These are phyloP conservation scores for Naganishia randhawae DNA, from an alignment of 768 basidiomycete species.

Conservation along the genomic window DNA sequence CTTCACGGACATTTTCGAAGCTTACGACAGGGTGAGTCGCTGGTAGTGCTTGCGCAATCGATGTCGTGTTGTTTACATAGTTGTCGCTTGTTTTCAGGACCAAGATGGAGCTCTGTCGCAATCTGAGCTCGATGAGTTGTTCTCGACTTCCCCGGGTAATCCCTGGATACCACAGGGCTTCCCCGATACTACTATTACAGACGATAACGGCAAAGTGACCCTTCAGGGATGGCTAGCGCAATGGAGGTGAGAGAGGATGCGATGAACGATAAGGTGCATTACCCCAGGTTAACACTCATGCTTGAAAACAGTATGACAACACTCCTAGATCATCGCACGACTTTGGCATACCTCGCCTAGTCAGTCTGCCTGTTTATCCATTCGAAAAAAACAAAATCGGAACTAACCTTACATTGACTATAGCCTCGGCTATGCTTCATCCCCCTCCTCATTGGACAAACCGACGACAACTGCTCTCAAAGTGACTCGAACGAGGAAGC, in stretches of 20 bases:
- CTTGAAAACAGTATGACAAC: constrained; percentile 98
- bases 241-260: constrained; percentile 95
- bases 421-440: constrained; percentile 69
- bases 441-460: constrained; percentile 44
- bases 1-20: constrained; percentile 92
- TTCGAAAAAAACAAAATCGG: background rate
- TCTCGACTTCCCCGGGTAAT: constrained; percentile 91
- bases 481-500: constrained; percentile 75
- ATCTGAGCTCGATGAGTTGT: constrained; percentile 77
- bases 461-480: constrained; percentile 72
- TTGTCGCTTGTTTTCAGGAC: constrained; percentile 58
- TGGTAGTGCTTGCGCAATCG: background rate
- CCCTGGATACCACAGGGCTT: constrained; percentile 93
- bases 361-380: constrained; percentile 25
- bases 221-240: constrained; percentile 96
- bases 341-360: constrained; percentile 90
- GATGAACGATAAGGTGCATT: too few species aligned
- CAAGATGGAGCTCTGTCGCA: constrained; percentile 87
- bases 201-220: constrained; percentile 85
- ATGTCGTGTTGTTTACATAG: constrained; percentile 23
- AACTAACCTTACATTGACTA: background rate
- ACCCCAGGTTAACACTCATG: too few species aligned
- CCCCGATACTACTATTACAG: constrained; percentile 80
- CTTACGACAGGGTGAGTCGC: constrained; percentile 76
- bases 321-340: constrained; percentile 84